Conservation (phyloP, 2,329 filamentous ascomycete species). For the Onygenales sp. region DNA sequence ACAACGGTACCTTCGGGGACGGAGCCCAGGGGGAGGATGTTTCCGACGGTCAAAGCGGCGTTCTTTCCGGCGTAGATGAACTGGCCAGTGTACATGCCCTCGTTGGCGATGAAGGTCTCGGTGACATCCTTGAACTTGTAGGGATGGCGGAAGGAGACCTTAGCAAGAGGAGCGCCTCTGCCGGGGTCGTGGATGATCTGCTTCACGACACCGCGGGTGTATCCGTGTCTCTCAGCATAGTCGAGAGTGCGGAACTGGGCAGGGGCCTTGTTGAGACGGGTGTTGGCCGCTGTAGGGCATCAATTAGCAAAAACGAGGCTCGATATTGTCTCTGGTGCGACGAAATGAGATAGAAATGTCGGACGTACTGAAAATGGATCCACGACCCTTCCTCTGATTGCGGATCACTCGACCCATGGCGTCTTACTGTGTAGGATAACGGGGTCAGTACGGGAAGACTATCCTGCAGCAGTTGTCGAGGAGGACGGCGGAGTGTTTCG, state of each 20-base stretch:
- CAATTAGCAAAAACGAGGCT: neutral
- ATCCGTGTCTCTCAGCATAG: slow-evolving; percentile 93
- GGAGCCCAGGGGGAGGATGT: slow-evolving; percentile 87
- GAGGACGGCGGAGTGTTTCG: slow-evolving; percentile 18
- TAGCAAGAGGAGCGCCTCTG: slow-evolving; percentile 94
- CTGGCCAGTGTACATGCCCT: slow-evolving; percentile 99
- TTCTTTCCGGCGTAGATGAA: slow-evolving; percentile 99
- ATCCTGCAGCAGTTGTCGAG: slow-evolving; percentile 20
- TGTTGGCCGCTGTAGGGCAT: slow-evolving; percentile 56
- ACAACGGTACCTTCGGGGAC: slow-evolving; percentile 99
- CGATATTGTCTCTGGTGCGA: slow-evolving; percentile 4
- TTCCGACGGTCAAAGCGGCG: slow-evolving; percentile 91
- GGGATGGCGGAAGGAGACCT: slow-evolving; percentile 93
- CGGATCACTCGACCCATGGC: slow-evolving; percentile 62
- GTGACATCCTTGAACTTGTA: slow-evolving; percentile 97
- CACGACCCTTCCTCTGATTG: slow-evolving; percentile 69
- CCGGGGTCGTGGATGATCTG: slow-evolving; percentile 99
- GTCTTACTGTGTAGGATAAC: slow-evolving; percentile 30
- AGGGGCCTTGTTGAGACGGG: slow-evolving; percentile 87
- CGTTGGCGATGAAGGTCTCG: slow-evolving; percentile 99
- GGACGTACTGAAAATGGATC: slow-evolving; percentile 65
- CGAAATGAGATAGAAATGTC: slow-evolving; percentile 19
- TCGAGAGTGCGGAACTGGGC: slow-evolving; percentile 97
- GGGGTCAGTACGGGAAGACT: slow-evolving; percentile 25
- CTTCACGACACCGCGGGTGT: slow-evolving; percentile 94